Conservation (phyloP, 1,139 yeast species). For the Geotrichum cucujoidarum region DNA sequence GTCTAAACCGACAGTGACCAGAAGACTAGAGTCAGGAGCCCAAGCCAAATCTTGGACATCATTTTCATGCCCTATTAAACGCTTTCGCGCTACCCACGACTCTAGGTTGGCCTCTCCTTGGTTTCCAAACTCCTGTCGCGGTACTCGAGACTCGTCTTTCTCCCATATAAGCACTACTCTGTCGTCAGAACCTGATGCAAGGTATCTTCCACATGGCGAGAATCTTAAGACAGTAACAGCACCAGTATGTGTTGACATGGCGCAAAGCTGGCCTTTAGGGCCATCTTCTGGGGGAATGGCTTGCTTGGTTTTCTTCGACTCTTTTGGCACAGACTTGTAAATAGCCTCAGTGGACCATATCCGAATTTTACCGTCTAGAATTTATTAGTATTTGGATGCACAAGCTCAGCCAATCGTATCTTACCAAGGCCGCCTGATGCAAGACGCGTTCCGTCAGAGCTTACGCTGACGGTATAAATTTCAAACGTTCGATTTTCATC, state of each 20-base stretch:
- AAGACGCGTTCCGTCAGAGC: slow-evolving; percentile 73
- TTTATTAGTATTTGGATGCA: neutral
- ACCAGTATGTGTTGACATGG: slow-evolving; percentile 49
- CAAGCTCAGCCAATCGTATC: neutral
- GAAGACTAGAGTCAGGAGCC: slow-evolving; percentile 89
- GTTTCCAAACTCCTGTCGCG: slow-evolving; percentile 24
- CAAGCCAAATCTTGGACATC: slow-evolving; percentile 97
- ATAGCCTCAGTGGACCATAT: slow-evolving; percentile 67
- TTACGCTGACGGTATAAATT: slow-evolving; percentile 76
- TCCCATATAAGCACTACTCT: slow-evolving; percentile 91
- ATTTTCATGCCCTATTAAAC: slow-evolving; percentile 94
- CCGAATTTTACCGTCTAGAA: slow-evolving; percentile 78
- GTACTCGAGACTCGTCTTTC: slow-evolving; percentile 51
- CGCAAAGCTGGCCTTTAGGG: slow-evolving; percentile 28
- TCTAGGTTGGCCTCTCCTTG: slow-evolving; percentile 51
- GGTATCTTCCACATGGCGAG: slow-evolving; percentile 84
- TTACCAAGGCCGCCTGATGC: slow-evolving; percentile 85
- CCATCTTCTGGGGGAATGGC: neutral
- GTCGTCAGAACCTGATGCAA: slow-evolving; percentile 95
- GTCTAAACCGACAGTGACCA: slow-evolving; percentile 93
- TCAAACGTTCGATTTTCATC: slow-evolving; percentile 81
- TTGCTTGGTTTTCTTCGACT: neutral
- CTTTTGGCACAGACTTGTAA: slow-evolving; percentile 8
- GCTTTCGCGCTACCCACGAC: slow-evolving; percentile 89
- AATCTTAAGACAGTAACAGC: slow-evolving; percentile 92